Evolutionary conservation across 148 eudicot genomes (phyloP).

Genomic region (Chenopodium album): DNA sequence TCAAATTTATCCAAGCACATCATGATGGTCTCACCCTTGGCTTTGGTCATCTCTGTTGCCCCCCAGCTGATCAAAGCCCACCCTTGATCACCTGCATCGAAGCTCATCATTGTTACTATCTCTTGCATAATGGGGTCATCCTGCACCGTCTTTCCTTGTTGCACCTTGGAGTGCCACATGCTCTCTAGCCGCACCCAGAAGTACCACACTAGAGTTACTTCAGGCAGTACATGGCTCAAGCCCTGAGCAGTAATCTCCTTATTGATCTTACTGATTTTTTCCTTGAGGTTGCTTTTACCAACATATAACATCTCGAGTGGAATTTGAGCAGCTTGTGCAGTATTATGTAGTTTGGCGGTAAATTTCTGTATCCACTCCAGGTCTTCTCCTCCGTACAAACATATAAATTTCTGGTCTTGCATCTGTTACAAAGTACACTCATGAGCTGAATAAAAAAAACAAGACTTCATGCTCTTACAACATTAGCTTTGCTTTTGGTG

Average conservation of each 20-base stretch:
- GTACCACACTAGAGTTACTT: slow-evolving; percentile 60
- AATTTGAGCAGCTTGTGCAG: slow-evolving; percentile 42
- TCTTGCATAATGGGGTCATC: slow-evolving; percentile 64
- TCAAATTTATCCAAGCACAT: slow-evolving; percentile 35
- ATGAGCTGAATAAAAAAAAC: not conserved
- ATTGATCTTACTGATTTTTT: slow-evolving; percentile 46
- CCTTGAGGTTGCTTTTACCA: slow-evolving; percentile 66
- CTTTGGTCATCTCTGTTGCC: slow-evolving; percentile 53
- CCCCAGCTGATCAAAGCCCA: slow-evolving; percentile 75
- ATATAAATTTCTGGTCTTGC: slow-evolving; percentile 43
- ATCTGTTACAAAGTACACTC: slow-evolving; percentile 31
- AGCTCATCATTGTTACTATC: slow-evolving; percentile 62
- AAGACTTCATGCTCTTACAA: too few species aligned
- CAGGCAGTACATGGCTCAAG: slow-evolving; percentile 53
- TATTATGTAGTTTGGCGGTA: slow-evolving; percentile 35
- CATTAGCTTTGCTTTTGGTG: too few species aligned
- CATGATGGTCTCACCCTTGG: slow-evolving; percentile 45
- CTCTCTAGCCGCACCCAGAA: slow-evolving; percentile 74
- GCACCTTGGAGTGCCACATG: slow-evolving; percentile 88
- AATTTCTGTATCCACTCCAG: slow-evolving; percentile 64
- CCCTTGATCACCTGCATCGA: slow-evolving; percentile 63
- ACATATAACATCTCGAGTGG: slow-evolving; percentile 69
- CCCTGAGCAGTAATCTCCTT: slow-evolving; percentile 30
- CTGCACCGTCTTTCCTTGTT: slow-evolving; percentile 49
- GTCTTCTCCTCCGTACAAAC: slow-evolving; percentile 84